Evolutionary conservation across 805 yeast genomes (phyloP), one percentile per base, ranked within the genome.

Genomic region (Wickerhamomyces pijperi): DNA sequence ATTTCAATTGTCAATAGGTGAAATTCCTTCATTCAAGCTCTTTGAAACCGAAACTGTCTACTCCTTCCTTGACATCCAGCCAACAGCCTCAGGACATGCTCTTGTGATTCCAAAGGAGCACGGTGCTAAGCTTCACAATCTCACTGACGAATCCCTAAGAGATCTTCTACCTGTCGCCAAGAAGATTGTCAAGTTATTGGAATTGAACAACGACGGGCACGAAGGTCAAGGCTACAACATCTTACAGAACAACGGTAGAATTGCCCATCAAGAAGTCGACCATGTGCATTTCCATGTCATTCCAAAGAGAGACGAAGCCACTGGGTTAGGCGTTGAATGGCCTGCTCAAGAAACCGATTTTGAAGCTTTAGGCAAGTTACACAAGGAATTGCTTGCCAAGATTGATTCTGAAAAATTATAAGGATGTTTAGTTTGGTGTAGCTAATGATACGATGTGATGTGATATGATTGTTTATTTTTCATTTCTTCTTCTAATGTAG

Each of bases 281-380:
- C 98, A 90, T 58, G 97, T 92, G 42, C 98, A 90, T 60, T 83
- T 92, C 73, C 98, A 90, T 60, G 75, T 90, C 59, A 90, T 90
- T 56, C 98, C 98, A 37, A 90, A 90, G 72, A 72, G 71, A 42
- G 79, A 78, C 51, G 65, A 60, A 2, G 70, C 71, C 32, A 67
- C 88, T 16, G 98, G 98, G 1, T 70, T 90, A 46, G 71, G 70
- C 28, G 86, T 90, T 25, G 95, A 92, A 20, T 92, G 98, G 97
- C 97, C 97, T n/a, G 79, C 87, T 16, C 74, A 78, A 50, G 74
- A 68, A 41, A 82, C 90, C 25, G 82, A 83, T 55, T 78, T 83
- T 59, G 87, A 68, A 13, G 75, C 78, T 39, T 65, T 88, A 55
- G 80, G 81, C 39, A 67, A 70, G 43, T 64, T 75, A 34, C 94